phyloP scores from a whole-genome alignment of 176 grass and related monocot species.

The Stipa capillata region DNA sequence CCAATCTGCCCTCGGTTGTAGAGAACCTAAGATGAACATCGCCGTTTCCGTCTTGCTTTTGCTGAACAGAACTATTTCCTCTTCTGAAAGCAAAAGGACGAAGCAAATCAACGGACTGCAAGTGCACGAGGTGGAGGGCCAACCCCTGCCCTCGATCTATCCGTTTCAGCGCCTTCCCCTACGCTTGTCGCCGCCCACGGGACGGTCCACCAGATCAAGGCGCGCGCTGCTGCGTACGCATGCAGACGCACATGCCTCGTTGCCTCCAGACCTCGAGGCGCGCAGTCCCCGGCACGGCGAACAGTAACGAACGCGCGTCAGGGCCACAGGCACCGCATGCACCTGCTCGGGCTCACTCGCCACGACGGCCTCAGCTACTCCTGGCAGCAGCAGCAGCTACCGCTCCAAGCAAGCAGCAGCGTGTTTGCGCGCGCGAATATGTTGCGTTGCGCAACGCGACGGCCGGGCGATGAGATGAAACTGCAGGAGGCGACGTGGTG shows the following conservation, averaged over 20 bases:
- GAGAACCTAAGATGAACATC: not conserved
- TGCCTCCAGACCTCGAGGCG: not conserved
- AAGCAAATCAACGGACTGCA: not conserved
- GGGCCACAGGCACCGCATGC: not conserved
- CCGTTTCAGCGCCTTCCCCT: not conserved
- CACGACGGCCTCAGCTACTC: not conserved
- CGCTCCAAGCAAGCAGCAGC: not conserved
- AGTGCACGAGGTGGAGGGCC: not conserved
- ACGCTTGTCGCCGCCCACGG: not conserved
- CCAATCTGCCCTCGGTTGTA: not conserved
- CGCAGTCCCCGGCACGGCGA: not conserved
- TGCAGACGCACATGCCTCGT: not conserved
- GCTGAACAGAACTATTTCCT: not conserved
- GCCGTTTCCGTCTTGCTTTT: not conserved
- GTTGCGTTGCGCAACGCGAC: slow-evolving; percentile 8
- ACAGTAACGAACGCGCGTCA: not conserved
- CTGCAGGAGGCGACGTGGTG: not conserved
- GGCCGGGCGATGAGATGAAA: not conserved
- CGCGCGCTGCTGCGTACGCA: not conserved
- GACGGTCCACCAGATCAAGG: not conserved
- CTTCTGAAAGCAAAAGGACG: not conserved
- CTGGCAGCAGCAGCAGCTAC: not conserved
- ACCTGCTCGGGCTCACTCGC: not conserved
- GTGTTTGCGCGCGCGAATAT: not conserved
- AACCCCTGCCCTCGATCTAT: not conserved